Evolutionary conservation across 2,329 filamentous ascomycete genomes (phyloP), one percentile per base, ranked within the genome.

Genomic region (Paraphoma sp.): DNA sequence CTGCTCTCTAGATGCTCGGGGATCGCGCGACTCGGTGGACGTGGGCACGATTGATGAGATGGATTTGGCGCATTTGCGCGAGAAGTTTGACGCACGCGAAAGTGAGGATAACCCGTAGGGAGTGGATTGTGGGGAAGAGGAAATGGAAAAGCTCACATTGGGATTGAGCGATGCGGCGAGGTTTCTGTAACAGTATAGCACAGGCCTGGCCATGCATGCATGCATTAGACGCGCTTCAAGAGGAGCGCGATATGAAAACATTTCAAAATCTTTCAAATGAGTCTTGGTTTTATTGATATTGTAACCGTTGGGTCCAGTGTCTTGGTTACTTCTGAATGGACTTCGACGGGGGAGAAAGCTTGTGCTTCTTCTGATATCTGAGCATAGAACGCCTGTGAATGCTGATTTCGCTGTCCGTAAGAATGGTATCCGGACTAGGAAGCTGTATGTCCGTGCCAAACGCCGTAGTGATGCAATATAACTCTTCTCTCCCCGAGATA

Each of bases 161-260:
- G 23, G 9, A 23, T 30, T 17, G 14, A 36, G 46, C 50, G 42
- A 38, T 30, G 33, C 16, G n/a, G 23, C 17, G 31, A 23, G 42
- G 57, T 54, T 53, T 42, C 48, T 62, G 59, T 62, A 57, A n/a
- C 43, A 62, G 31, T 49, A 57, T 55, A 50, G 23, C 23, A 46
- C 57, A 62, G 48, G 53, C 55, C 54, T 57, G 45, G 23, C 29
- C 46, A 46, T 47, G 53, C 54, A 62, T 47, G 53, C 54, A 62
- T 49, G 54, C 56, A 60, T 59, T 45, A 54, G 57, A 52, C 42
- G 51, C 23, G 54, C 54, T 57, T 53, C 33, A 54, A 52, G 54
- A 56, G 48, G 52, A 57, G 58, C 61, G 51, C 18, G 51, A 57
- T 51, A 59, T 57, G 33, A 57, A 23, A 59, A 59, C 42, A 51